Base-by-base conservation (phyloP, 495 filamentous ascomycete species). In the Hypoxylon crocopeplum region DNA sequence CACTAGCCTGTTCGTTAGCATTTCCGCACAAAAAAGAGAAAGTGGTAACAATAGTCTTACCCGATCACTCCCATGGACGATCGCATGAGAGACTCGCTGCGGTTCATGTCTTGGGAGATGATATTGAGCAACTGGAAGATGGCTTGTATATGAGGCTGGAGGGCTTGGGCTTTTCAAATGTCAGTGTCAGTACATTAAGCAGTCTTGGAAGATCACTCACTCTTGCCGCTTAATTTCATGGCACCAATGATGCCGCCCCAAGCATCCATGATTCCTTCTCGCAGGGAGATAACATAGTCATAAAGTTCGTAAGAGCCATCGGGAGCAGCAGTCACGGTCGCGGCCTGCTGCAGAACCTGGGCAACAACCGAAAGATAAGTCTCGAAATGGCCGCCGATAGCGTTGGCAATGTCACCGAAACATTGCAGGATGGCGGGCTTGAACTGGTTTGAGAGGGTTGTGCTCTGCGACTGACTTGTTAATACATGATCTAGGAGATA, bases 221-320 rank as follows among this genome's bases (percentile, higher is more conserved):
- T 83, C 73, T 92, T 92, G 74, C 82, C 82, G 40, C 79, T 87
- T 40, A 81, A 75, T 83, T 93, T 96, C 86, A 97, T 89, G 25
- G 94, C 91, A 69, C 92, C 84, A 57, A 98, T 89, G 39, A 93
- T 92, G 66, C 94, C 94, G 69, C 90, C 92, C 91, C 96, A 98
- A 12, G 94, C 94, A 82, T 98, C 94, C 90, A 97, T 96, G 53
- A 98, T 96, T 65, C 93, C 94, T 70, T 98, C 94, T 50, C 94
- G 86, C 44, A 98, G 83, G 12, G 92, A 95, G 58, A 95, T 84
- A 58, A 98, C 85, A 68, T 98, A 98, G 72, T 98, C 93, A 25
- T 92, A 83, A 87, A 97, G 95, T 64, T 98, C 94, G 52, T 91
- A 92, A 25, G 82, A 79, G 32, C 86, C 85, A 64, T 93, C 89